Conservation (phyloP, 176 grass and related monocot genomes). For the Carex cristatella region DNA sequence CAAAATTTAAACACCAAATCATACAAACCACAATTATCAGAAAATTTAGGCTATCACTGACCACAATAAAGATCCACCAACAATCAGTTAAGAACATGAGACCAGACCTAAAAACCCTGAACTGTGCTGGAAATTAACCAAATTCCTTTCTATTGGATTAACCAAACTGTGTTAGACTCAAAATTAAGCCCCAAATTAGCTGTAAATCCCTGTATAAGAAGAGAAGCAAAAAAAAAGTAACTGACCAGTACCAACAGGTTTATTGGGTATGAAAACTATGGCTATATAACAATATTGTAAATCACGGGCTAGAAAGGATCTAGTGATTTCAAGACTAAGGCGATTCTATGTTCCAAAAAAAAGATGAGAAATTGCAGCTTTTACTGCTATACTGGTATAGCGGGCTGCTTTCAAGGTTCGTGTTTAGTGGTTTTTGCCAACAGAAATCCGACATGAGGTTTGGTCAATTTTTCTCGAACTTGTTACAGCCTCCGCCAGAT, state of each 20-base stretch:
- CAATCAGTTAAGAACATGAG: background rate
- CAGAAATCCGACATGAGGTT: background rate
- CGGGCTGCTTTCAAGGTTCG: background rate
- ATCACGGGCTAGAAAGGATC: background rate
- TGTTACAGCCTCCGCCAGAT: background rate
- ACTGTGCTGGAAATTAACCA: background rate
- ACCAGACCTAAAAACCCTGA: conserved; percentile 4
- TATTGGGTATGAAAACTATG: background rate
- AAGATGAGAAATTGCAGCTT: background rate
- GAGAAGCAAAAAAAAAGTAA: background rate
- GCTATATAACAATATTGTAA: background rate
- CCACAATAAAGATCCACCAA: background rate
- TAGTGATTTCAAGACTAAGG: background rate
- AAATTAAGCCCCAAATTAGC: background rate
- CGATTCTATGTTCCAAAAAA: background rate
- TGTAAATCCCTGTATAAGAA: background rate
- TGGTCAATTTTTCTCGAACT: background rate
- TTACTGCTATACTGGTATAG: background rate
- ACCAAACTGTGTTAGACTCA: background rate
- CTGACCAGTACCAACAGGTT: background rate
- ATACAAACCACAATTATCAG: background rate
- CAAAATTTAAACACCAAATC: conserved; percentile 16
- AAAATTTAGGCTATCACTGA: background rate
- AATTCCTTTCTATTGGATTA: background rate
- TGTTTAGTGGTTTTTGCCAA: background rate